phyloP scores from a whole-genome alignment of 1,139 yeast species.

The Fermentozyma sake region DNA sequence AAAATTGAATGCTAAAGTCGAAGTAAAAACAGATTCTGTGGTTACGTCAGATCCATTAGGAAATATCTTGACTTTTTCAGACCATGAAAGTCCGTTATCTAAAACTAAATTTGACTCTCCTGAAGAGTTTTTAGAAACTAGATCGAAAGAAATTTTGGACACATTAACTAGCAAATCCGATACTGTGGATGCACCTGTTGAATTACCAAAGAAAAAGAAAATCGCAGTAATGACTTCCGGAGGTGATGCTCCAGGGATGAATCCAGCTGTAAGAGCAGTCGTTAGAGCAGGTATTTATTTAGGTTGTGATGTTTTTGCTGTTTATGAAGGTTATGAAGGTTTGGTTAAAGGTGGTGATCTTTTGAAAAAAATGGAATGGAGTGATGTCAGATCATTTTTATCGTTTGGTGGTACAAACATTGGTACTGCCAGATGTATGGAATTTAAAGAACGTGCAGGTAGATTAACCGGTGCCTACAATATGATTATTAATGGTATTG shows the following conservation, averaged over 20 bases:
- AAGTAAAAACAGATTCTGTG: slow-evolving; percentile 15
- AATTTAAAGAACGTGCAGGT: slow-evolving; percentile 64
- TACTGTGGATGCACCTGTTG: slow-evolving; percentile 7
- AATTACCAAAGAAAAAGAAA: slow-evolving; percentile 31
- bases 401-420: slow-evolving; percentile 77
- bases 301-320: slow-evolving; percentile 69
- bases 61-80: slow-evolving; percentile 45
- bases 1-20: slow-evolving; percentile 16
- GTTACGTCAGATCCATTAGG: slow-evolving; percentile 53
- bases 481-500: slow-evolving; percentile 68
- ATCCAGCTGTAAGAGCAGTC: slow-evolving; percentile 76
- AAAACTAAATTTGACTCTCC: slow-evolving; percentile 23
- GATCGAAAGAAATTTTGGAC: slow-evolving; percentile 12
- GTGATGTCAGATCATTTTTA: slow-evolving; percentile 71
- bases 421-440: slow-evolving; percentile 75
- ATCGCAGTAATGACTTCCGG: slow-evolving; percentile 86
- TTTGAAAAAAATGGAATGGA: slow-evolving; percentile 68
- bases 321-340: slow-evolving; percentile 78
- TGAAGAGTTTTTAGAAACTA: slow-evolving; percentile 22
- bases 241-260: slow-evolving; percentile 88
- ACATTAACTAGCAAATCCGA: slow-evolving; percentile 8
- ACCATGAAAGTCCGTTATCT: slow-evolving; percentile 26
- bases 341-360: slow-evolving; percentile 65
- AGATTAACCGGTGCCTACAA: slow-evolving; percentile 64
- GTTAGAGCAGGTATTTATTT: slow-evolving; percentile 68